Evolutionary conservation across 805 yeast genomes (phyloP).

Genomic region (Myxozyma nipponensis): DNA sequence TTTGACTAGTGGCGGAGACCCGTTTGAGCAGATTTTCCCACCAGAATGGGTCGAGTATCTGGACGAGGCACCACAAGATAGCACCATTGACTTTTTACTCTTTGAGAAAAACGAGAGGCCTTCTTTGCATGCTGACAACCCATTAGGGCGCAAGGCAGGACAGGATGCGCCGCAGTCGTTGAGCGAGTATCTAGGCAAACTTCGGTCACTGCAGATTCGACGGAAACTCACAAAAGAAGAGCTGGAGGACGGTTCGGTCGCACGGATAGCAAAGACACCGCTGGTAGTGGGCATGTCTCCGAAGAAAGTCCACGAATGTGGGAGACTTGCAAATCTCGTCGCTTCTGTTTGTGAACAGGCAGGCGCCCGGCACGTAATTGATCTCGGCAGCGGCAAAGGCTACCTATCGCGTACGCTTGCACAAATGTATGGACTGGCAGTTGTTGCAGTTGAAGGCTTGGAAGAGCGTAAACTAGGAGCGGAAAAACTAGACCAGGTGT

Average conservation of each 20-base stretch:
- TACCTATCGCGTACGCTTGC: conserved; percentile 28
- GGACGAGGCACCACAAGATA: conserved; percentile 14
- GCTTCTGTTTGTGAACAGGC: conserved; percentile 9
- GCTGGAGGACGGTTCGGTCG: neutral
- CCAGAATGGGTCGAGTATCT: conserved; percentile 22
- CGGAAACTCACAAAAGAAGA: conserved; percentile 9
- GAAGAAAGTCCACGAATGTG: conserved; percentile 29
- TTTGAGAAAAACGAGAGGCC: neutral
- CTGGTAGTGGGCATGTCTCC: conserved; percentile 29
- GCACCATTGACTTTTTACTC: conserved; percentile 15
- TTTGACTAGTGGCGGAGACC: conserved; percentile 16
- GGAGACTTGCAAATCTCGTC: conserved; percentile 15
- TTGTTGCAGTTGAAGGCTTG: conserved; percentile 26
- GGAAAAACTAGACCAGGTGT: conserved; percentile 19
- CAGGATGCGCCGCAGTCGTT: conserved; percentile 16
- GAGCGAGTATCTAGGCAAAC: conserved; percentile 5
- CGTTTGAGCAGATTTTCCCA: conserved; percentile 14
- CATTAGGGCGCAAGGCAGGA: neutral
- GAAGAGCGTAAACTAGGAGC: conserved; percentile 25
- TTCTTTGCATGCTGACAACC: neutral
- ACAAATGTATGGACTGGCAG: conserved; percentile 17
- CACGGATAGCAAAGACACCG: conserved; percentile 9
- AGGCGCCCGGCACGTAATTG: conserved; percentile 22
- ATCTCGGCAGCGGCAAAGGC: conserved; percentile 32
- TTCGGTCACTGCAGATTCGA: conserved; percentile 10